phyloP scores from a whole-genome alignment of 2,329 filamentous ascomycete species.

The Penicillium brevicompactum region DNA sequence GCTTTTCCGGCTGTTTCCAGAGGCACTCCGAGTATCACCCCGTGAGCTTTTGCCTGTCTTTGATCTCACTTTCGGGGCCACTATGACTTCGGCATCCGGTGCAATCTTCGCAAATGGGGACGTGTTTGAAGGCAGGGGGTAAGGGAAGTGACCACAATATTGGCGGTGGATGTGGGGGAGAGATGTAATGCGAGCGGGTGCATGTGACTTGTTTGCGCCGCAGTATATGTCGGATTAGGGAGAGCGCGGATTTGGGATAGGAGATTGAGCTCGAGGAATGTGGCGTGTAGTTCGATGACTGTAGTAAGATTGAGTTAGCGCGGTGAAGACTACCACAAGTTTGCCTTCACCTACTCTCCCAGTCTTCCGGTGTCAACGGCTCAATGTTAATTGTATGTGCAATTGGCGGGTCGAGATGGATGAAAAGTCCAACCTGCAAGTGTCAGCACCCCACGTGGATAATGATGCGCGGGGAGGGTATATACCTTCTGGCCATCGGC shows the following conservation, averaged over 20 bases:
- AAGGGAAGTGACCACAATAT: conserved; percentile 82
- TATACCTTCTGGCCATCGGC: conserved; percentile 78
- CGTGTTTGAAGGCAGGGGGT: conserved; percentile 66
- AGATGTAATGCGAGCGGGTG: conserved; percentile 91
- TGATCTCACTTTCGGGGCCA: conserved; percentile 85
- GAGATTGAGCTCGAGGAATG: conserved; percentile 91
- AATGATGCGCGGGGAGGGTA: neutral
- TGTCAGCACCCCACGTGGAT: conserved; percentile 40
- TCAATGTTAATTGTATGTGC: conserved; percentile 97
- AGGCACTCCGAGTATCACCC: conserved; percentile 78
- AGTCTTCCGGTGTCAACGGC: conserved; percentile 90
- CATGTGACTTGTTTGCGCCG: conserved; percentile 55
- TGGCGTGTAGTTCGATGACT: conserved; percentile 94
- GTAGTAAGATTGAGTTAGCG: conserved; percentile 13
- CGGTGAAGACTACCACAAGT: neutral
- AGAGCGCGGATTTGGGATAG: conserved; percentile 89
- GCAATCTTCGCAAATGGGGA: conserved; percentile 88
- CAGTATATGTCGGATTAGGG: conserved; percentile 75
- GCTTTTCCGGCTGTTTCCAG: conserved; percentile 77
- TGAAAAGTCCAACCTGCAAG: conserved; percentile 57
- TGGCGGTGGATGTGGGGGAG: conserved; percentile 92
- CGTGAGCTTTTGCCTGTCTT: conserved; percentile 64
- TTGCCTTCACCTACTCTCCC: conserved; percentile 68
- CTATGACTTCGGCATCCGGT: conserved; percentile 93
- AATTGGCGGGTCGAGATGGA: conserved; percentile 88